Evolutionary conservation across 805 yeast genomes (phyloP), one percentile per base, ranked within the genome.

Genomic region (Yamadazyma akitaensis): DNA sequence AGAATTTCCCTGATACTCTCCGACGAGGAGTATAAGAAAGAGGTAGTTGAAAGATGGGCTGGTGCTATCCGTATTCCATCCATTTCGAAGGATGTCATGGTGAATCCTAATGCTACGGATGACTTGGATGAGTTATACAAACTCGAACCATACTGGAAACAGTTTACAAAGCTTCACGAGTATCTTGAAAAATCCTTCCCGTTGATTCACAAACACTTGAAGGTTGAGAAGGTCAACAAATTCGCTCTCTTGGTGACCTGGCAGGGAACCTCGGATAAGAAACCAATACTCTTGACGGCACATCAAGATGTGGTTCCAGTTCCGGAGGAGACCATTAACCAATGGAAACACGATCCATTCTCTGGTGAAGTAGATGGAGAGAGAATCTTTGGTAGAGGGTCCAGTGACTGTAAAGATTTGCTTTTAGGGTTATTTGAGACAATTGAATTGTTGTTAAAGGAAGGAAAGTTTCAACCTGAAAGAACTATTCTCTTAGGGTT

Each of bases 401-500:
- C 52, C 4, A 48, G 56, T 25, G 74, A 68, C 50, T 68, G 73
- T 48, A 77, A 77, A 51, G 67, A 71, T 53, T 60, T 73, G 25
- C 58, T 77, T 43, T 60, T 73, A 37, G 80, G 73, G 54, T 51
- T 75, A 12, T 54, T 71, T 44, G 74, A 72, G 41, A 51, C 69
- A 1, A 49, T 66, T n/a, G 74, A 69, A 43, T 51, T 65, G 10
- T 53, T 69, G 13, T 57, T 68, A 40, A 40, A 52, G 8, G 70
- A 64, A 40, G 57, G 51, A 2, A 39, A 51, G 28, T 76, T 76
- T 52, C 42, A 53, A 14, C 80, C 80, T 2, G 52, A 60, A 44
- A 62, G 81, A 54, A 73, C 79, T 0, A 60, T 76, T 11, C 54
- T 76, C 9, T 57, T 73, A n/a, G 73, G 72, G 0, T 75, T 75